Conservation (phyloP, 1,284 basidiomycete species). For the Clitocybe nebularis region DNA sequence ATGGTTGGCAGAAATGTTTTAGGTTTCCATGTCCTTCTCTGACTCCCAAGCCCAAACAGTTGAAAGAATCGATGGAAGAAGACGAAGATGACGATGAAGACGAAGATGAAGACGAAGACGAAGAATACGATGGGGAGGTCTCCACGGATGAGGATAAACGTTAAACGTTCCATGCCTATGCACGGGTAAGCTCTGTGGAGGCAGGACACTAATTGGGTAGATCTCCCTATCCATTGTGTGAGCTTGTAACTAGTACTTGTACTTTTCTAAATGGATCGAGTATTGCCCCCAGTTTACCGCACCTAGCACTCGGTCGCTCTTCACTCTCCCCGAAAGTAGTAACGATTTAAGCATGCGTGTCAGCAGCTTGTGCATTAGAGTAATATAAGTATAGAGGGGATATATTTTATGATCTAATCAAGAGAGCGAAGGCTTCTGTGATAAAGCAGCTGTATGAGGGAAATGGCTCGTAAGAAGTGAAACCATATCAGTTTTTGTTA, state of each 20-base stretch:
- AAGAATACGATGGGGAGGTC: constrained; percentile 22
- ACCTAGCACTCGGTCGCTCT: too few species aligned
- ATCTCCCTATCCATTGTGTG: too few species aligned
- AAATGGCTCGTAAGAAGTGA: constrained; percentile 55
- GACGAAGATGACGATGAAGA: constrained; percentile 54
- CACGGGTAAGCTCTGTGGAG: too few species aligned
- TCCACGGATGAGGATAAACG: constrained; percentile 6
- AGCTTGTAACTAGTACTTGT: too few species aligned
- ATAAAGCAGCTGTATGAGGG: constrained; percentile 46
- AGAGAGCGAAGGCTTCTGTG: constrained; percentile 11
- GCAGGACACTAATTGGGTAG: too few species aligned
- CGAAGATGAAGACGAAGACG: constrained; percentile 43
- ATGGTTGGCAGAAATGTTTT: constrained; percentile 73
- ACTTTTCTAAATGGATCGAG: too few species aligned
- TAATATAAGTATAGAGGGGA: too few species aligned
- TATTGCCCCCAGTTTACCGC: too few species aligned
- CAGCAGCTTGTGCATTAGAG: too few species aligned
- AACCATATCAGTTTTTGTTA: constrained; percentile 68
- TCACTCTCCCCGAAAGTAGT: too few species aligned
- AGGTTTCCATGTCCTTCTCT: neutral
- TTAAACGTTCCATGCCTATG: neutral
- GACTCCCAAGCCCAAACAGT: constrained; percentile 31
- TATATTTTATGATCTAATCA: too few species aligned
- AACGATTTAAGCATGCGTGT: too few species aligned
- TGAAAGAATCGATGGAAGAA: constrained; percentile 78